Evolutionary conservation across 2,329 filamentous ascomycete species (phyloP), one percentile per base, ranked within the genome.

Genomic region (Ceratocystis cacaofunesta): DNA sequence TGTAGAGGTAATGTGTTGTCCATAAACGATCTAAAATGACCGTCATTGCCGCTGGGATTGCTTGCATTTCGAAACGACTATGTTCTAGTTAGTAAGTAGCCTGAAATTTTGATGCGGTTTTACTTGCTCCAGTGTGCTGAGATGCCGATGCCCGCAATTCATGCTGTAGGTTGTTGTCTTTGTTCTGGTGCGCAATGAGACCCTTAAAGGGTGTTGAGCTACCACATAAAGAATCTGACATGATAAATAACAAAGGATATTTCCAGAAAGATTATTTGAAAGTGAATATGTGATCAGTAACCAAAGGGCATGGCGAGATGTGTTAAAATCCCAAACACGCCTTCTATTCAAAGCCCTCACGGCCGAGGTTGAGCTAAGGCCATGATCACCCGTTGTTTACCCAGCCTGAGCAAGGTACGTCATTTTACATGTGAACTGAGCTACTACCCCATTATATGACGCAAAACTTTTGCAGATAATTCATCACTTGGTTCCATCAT

Each of bases 201-300:
- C 73, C 74, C 71, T 78, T 78, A 65, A 78, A 77, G 44, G 77
- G 76, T 61, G 75, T 75, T 1, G 73, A 72, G 43, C 76, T 76
- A 68, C 76, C 76, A 68, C 77, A 78, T 8, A 76, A 76, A 65
- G 73, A 72, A 63, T 77, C 76, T 46, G 75, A 73, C 76, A 78
- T 78, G 19, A n/a, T 46, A 41, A 22, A n/a, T 58, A 52, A 22
- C 58, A 46, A 19, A 28, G 19, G 19, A 10, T 28, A 36, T 58
- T 2, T 32, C 7, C 17, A 36, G 55, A 58, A 41, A 41, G 1
- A 7, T 36, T 32, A n/a, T 58, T 22, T 3, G 10, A 30, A 19
- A 10, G 30, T n/a, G 30, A 8, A 58, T 30, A 36, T 32, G 55
- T 32, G 4, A 17, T 8, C 25, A 36, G n/a, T 19, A 32, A 32